Percentiles rank a stretch among this genome's conserved stretches.
phyloP scores from a whole-genome alignment of 2,329 filamentous ascomycete genomes.

The Pezicula neosporulosa region DNA sequence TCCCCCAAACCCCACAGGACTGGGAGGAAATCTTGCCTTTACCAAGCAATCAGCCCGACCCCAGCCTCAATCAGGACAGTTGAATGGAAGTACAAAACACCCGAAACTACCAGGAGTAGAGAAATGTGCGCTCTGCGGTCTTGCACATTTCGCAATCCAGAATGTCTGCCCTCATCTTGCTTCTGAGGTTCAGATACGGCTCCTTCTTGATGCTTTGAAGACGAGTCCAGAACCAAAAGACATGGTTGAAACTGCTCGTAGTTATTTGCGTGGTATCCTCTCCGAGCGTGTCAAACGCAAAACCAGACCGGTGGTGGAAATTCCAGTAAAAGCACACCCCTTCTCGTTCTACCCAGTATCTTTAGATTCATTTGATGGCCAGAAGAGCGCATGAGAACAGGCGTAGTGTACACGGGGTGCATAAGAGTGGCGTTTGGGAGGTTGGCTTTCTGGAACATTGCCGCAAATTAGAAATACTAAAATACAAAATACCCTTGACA shows the following conservation, averaged over 20 bases:
- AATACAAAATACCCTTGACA: too few species aligned
- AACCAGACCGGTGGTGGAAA: background rate
- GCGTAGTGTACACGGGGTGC: too few species aligned
- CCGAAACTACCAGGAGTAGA: constrained; percentile 53
- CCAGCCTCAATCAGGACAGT: constrained; percentile 50
- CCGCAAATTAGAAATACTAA: too few species aligned
- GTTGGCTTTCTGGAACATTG: too few species aligned
- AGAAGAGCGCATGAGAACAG: too few species aligned
- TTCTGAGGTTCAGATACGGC: constrained; percentile 58
- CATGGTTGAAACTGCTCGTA: constrained; percentile 36
- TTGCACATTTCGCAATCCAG: constrained; percentile 53
- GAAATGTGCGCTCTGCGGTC: constrained; percentile 60
- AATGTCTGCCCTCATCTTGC: constrained; percentile 59
- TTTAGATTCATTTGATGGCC: too few species aligned
- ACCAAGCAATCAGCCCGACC: constrained; percentile 51
- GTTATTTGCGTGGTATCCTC: constrained; percentile 5
- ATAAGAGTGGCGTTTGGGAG: too few species aligned
- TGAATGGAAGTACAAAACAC: background rate
- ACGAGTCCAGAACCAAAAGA: constrained; percentile 51
- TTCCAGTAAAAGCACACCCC: background rate
- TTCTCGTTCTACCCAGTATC: too few species aligned
- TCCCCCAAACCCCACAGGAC: background rate
- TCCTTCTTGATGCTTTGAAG: constrained; percentile 62
- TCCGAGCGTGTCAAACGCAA: background rate
- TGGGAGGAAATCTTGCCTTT: background rate